Evolutionary conservation across 352 stramenopile species (phyloP).

Genomic region (Thraustochytrium striatum): DNA sequence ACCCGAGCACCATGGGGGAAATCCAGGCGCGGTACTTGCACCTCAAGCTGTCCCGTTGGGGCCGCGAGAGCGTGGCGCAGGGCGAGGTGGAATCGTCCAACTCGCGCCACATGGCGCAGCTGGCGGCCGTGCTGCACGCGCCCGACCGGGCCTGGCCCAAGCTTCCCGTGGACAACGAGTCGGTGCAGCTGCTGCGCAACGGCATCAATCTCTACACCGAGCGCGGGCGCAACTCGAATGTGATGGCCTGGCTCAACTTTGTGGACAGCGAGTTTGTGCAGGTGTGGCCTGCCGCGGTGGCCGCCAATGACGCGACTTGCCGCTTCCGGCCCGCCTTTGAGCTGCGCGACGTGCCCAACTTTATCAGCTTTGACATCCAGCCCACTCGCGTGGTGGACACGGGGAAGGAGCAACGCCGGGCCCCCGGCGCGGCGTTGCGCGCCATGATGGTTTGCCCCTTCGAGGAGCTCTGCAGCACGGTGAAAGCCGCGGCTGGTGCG

Average conservation of each 20-base stretch:
- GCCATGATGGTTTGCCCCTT: neutral
- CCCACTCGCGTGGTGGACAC: conserved; percentile 7
- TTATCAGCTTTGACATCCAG: conserved; percentile 3
- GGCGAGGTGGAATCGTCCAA: conserved; percentile 43
- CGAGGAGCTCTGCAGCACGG: neutral
- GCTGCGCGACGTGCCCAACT: conserved; percentile 33
- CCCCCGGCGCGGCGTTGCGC: neutral
- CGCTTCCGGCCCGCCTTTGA: conserved; percentile 18
- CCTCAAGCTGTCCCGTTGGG: conserved; percentile 36
- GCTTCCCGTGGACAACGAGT: conserved; percentile 11
- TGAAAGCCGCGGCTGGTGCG: neutral
- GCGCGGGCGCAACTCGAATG: neutral
- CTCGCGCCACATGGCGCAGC: conserved; percentile 42
- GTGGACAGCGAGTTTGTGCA: conserved; percentile 34
- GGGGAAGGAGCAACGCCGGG: neutral
- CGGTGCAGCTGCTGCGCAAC: neutral
- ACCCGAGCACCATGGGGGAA: conserved; percentile 4
- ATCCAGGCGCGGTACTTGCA: conserved; percentile 34
- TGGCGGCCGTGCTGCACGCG: conserved; percentile 7
- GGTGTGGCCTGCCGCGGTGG: neutral
- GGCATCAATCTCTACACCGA: conserved; percentile 34
- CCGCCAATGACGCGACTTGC: neutral
- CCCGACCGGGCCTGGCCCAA: conserved; percentile 4
- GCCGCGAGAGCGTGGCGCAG: conserved; percentile 16
- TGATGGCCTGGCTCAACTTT: conserved; percentile 33